A percentile compares a stretch with the other conserved stretches of the same genome.
Conservation (phyloP, 345 rosid species). For the Hibiscus trionum region DNA sequence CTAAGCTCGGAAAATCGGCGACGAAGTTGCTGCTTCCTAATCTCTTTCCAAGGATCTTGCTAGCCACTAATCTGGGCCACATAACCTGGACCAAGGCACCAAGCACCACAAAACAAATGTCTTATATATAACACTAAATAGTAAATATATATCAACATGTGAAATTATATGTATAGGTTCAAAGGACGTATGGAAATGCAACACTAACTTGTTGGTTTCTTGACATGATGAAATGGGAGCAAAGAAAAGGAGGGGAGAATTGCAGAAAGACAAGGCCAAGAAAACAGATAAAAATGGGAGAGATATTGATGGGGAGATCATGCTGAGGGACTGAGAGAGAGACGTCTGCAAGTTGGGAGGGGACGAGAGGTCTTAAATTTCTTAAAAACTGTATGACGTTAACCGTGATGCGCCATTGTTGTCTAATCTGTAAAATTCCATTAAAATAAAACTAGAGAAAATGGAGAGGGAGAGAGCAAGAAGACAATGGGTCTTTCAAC, state of each 20-base stretch:
- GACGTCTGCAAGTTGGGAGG: conserved; percentile 45
- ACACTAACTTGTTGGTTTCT: conserved; percentile 36
- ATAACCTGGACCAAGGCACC: conserved; percentile 34
- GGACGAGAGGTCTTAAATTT: conserved; percentile 18
- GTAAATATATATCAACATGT: not conserved
- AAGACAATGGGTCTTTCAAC: conserved; percentile 9
- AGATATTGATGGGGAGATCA: conserved; percentile 7
- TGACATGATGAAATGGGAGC: conserved; percentile 22
- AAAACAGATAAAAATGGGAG: conserved; percentile 19
- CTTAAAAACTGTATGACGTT: conserved; percentile 29
- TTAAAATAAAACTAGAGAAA: not conserved
- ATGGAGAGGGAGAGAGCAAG: not conserved
- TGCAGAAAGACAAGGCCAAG: conserved; percentile 8
- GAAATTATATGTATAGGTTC: not conserved
- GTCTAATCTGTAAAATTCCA: not conserved
- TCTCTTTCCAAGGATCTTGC: conserved; percentile 51
- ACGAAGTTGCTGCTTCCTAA: conserved; percentile 72
- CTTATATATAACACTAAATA: not conserved
- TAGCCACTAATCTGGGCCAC: conserved; percentile 77
- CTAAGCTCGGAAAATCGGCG: conserved; percentile 54
- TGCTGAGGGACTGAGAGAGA: conserved; percentile 31
- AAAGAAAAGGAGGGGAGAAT: not conserved
- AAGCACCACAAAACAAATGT: not conserved
- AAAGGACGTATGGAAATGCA: not conserved
- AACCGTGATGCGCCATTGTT: conserved; percentile 16